A percentile compares a stretch with the other conserved stretches of the same genome.
These are phyloP conservation scores for Globisporangium okanoganense DNA, from an alignment of 352 stramenopile species.

Conservation along the genomic window DNA sequence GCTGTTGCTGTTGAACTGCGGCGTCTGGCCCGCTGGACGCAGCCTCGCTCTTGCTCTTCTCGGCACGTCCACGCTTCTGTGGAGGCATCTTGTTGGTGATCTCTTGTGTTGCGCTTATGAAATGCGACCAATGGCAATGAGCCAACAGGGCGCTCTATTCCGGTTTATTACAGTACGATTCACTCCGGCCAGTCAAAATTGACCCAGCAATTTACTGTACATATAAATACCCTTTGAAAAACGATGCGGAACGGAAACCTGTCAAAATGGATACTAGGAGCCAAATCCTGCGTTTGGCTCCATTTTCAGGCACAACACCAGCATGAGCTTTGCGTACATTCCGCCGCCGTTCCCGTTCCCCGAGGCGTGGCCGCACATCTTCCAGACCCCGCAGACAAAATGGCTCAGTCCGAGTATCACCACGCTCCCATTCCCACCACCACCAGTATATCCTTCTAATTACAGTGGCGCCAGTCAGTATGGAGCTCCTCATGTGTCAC, in stretches of 20 bases:
- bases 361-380: constrained; percentile 51
- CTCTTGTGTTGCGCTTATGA: not conserved
- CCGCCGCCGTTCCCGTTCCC: constrained; percentile 80
- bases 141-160: constrained; percentile 2
- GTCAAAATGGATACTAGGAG: not conserved
- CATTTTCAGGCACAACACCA: not conserved
- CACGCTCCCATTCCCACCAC: not conserved
- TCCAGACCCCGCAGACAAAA: constrained; percentile 28
- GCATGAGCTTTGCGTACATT: constrained; percentile 37
- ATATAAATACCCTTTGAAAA: not conserved
- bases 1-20: constrained; percentile 6
- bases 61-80: constrained; percentile 27
- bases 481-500: not conserved
- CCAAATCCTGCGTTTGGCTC: not conserved
- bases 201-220: not conserved
- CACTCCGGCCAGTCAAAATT: constrained; percentile 7
- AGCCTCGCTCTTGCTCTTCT: constrained; percentile 15
- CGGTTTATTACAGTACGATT: not conserved
- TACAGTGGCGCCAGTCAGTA: not conserved
- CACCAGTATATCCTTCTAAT: not conserved
- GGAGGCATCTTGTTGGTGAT: constrained; percentile 21
- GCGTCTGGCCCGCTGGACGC: constrained; percentile 9
- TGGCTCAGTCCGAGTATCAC: constrained; percentile 46
- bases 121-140: not conserved
- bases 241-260: not conserved